Evolutionary conservation across 495 filamentous ascomycete genomes (phyloP).

Genomic region (Penicillium nucicola): DNA sequence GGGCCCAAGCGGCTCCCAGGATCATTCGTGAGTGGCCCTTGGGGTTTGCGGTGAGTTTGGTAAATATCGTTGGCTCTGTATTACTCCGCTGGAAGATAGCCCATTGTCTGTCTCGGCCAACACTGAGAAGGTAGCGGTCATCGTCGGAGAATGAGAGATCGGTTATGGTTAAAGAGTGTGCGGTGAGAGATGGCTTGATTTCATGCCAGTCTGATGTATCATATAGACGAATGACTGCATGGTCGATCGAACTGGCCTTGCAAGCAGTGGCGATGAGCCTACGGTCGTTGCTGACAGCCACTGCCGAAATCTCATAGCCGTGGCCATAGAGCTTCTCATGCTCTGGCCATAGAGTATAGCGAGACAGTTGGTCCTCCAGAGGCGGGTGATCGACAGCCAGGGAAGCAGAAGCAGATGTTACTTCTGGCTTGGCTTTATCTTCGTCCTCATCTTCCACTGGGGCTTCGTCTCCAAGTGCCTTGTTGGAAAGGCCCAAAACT

Average conservation of each 20-base stretch:
- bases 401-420: constrained; percentile 20
- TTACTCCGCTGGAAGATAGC: constrained; percentile 61
- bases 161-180: constrained; percentile 82
- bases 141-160: constrained; percentile 73
- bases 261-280: constrained; percentile 85
- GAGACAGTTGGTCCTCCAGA: constrained; percentile 81
- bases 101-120: constrained; percentile 91
- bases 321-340: constrained; percentile 97
- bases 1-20: constrained; percentile 78
- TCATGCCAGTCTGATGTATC: constrained; percentile 85
- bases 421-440: constrained; percentile 21
- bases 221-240: constrained; percentile 90
- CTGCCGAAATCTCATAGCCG: constrained; percentile 94
- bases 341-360: constrained; percentile 94
- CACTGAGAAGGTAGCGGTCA: constrained; percentile 74
- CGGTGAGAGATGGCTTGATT: constrained; percentile 72
- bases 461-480: constrained; percentile 64
- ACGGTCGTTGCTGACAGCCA: constrained; percentile 75
- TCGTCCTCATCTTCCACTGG: constrained; percentile 46
- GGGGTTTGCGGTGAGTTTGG: constrained; percentile 57
- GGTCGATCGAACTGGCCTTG: constrained; percentile 85
- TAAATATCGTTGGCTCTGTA: constrained; percentile 45
- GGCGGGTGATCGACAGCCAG: constrained; percentile 65
- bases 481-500: constrained; percentile 94
- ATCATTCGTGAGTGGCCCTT: constrained; percentile 94